Conservation (phyloP, 352 stramenopile genomes). For the Globisporangium cystogenes region DNA sequence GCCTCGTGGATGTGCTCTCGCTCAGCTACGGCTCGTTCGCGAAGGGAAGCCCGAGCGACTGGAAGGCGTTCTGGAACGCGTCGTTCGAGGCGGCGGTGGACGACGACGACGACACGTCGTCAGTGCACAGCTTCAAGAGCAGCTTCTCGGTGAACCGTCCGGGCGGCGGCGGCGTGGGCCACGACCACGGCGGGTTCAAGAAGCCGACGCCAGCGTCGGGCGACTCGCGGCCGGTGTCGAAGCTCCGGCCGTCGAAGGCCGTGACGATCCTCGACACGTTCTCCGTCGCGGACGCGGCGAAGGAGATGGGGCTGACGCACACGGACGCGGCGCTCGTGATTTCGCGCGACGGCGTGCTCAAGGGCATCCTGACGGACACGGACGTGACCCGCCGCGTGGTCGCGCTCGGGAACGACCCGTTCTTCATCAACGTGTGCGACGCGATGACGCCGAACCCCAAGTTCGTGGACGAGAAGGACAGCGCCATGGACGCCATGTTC, state of each 20-base stretch:
- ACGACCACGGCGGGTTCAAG: conserved; percentile 27
- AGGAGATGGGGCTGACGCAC: conserved; percentile 88
- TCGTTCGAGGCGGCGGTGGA: conserved; percentile 75
- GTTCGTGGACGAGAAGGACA: conserved; percentile 87
- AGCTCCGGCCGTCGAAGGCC: conserved; percentile 83
- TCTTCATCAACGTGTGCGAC: conserved; percentile 79
- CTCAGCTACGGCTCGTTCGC: conserved; percentile 87
- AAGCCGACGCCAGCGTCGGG: conserved; percentile 50
- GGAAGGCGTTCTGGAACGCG: conserved; percentile 88
- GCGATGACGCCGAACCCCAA: conserved; percentile 86
- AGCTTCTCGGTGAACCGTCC: conserved; percentile 54
- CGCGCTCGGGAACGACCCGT: conserved; percentile 78
- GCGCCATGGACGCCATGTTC: conserved; percentile 89
- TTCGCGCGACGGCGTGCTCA: conserved; percentile 81
- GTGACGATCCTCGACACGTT: conserved; percentile 85
- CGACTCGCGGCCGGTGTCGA: conserved; percentile 89
- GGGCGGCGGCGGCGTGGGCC: conserved; percentile 24
- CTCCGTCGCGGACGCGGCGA: conserved; percentile 85
- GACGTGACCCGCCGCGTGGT: conserved; percentile 85
- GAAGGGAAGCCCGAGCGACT: conserved; percentile 83
- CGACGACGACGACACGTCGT: conserved; percentile 73
- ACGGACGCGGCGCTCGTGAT: conserved; percentile 93
- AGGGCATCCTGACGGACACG: conserved; percentile 95
- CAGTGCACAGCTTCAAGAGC: conserved; percentile 78
- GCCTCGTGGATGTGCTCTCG: conserved; percentile 84